Evolutionary conservation across 495 filamentous ascomycete species (phyloP).

Genomic region (Neurospora sublineolata): DNA sequence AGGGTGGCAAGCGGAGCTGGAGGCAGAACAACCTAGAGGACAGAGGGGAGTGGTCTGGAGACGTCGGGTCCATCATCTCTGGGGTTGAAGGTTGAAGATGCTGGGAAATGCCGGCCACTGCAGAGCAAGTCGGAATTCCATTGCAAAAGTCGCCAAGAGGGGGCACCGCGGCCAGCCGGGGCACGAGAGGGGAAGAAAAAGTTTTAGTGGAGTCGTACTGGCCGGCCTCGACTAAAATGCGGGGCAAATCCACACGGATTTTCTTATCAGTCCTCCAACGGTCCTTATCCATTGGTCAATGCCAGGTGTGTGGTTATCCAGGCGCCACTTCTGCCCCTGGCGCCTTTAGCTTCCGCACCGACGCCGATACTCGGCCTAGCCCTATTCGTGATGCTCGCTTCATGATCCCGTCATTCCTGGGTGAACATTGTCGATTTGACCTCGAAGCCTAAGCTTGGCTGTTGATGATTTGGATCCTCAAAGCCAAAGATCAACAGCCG

Average conservation of each 20-base stretch:
- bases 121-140: neutral
- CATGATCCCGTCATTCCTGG: neutral
- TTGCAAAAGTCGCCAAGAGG: neutral
- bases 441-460: neutral
- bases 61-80: neutral
- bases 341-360: neutral
- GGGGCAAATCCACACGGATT: neutral
- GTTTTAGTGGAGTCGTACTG: neutral
- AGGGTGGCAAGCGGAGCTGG: neutral
- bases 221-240: neutral
- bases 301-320: neutral
- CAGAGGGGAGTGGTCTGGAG: neutral
- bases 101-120: neutral
- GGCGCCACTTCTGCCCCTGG: neutral
- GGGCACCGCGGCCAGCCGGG: neutral
- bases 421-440: neutral
- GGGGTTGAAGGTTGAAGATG: neutral
- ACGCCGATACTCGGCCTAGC: neutral
- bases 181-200: neutral
- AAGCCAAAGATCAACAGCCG: neutral
- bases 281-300: neutral
- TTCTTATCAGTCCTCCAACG: neutral
- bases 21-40: neutral
- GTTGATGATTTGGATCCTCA: neutral
- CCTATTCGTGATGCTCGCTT: neutral